These are phyloP conservation scores for Pleurotus djamor DNA, from an alignment of 768 basidiomycete genomes.

Conservation along the genomic window DNA sequence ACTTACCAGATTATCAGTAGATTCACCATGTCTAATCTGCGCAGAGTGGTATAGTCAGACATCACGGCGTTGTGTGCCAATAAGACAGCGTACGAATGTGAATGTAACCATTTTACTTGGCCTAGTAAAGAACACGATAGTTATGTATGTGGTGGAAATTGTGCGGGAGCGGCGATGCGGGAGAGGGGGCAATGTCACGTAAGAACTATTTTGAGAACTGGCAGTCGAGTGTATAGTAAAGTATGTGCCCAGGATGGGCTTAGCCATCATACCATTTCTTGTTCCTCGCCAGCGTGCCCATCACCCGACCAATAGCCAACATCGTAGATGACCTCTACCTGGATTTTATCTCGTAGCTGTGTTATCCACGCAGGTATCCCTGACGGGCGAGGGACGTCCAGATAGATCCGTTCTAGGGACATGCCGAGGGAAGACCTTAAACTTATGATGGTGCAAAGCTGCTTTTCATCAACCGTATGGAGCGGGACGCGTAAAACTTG, in stretches of 20 bases:
- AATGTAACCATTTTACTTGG: conserved; percentile 28
- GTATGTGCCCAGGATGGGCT: no score
- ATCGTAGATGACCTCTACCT: no score
- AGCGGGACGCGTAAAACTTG: neutral
- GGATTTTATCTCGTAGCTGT: no score
- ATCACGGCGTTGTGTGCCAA: neutral
- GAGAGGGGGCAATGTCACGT: neutral
- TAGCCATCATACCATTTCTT: no score
- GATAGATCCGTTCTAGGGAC: no score
- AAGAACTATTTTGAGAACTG: neutral
- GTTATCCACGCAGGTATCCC: no score
- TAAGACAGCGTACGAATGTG: conserved; percentile 32
- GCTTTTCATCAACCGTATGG: neutral
- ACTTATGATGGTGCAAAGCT: neutral
- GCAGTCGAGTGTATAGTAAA: no score
- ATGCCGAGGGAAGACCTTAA: neutral
- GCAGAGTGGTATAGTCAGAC: neutral
- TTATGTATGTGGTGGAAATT: neutral
- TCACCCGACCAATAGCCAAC: no score
- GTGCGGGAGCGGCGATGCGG: neutral
- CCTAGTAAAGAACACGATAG: neutral
- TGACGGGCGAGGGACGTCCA: no score
- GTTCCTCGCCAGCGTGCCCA: no score
- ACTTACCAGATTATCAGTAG: conserved; percentile 70
- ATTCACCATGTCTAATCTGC: conserved; percentile 77